Base-by-base conservation (phyloP, 1,284 basidiomycete genomes). In the Inonotus obliquus region DNA sequence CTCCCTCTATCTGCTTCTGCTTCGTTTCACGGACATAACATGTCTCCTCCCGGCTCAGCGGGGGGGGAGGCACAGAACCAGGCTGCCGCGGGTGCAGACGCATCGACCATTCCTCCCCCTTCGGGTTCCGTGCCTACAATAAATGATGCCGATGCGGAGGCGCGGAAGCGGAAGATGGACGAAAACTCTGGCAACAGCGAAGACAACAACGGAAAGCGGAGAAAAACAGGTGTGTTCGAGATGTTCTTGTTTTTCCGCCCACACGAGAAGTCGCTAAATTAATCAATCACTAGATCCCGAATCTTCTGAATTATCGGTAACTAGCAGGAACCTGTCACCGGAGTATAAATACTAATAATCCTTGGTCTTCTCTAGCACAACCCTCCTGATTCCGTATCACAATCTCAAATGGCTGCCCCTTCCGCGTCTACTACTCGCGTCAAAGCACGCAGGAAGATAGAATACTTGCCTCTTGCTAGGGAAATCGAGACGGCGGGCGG, bases 401-500 rank as follows among this genome's bases (percentile, higher is more conserved):
- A 44, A 44, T 39, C 54, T 53, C 45, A 57, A 32, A 59, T 53
- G 53, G 21, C 45, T 51, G 21, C 52, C 29, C 25, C 62, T 11
- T 48, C 65, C 51, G 11, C 69, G 62, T 14, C 67, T 60, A 51
- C 68, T 61, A 6, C 70, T 66, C 61, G 64, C 7, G 35, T 74
- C 69, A 63, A 61, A 37, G 73, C 77, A 6, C 84, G 93, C 63
- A 88, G 91, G 69, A 92, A 90, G 75, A 91, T 98, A 67, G 92
- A 95, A 76, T 99, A 98, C 71, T 79, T 91, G 27, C 96, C 96
- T 0, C 77, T 93, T 17, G 83, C 84, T 10, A 85, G 91, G 27
- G 87, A 91, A 61, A 73, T 92, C 29, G 85, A 90, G n/a, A 88
- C 87, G 0, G 79, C 86, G 63, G 94, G 93, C 35, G 96, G 96